Percentiles rank a stretch among this genome's conserved stretches.
phyloP scores from a whole-genome alignment of 495 filamentous ascomycete genomes.

The Eremomyces bilateralis region DNA sequence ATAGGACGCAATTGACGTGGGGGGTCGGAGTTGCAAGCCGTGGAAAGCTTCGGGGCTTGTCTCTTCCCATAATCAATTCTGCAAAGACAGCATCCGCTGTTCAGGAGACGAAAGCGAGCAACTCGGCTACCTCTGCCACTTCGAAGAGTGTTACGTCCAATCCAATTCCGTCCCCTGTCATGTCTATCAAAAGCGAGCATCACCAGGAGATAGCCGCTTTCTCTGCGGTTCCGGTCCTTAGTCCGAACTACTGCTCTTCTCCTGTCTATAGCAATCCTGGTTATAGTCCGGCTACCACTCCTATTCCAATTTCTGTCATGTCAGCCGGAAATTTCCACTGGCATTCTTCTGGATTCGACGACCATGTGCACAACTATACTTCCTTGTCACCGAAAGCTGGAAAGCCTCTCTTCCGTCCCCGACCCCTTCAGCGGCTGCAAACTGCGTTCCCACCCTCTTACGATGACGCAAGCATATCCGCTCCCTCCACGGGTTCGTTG shows the following conservation, averaged over 20 bases:
- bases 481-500: slow-evolving; percentile 20
- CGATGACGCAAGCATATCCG: slow-evolving; percentile 20
- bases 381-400: slow-evolving; percentile 12
- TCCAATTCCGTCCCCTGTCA: slow-evolving; percentile 4
- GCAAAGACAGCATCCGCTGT: not conserved
- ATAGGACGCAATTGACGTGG: slow-evolving; percentile 96
- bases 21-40: slow-evolving; percentile 91
- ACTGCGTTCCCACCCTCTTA: slow-evolving; percentile 18
- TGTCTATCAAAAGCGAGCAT: not conserved
- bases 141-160: not conserved
- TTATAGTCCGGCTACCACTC: not conserved
- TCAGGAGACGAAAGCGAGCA: not conserved
- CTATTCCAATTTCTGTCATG: not conserved
- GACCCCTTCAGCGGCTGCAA: slow-evolving; percentile 21
- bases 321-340: not conserved
- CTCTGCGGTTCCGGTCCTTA: not conserved
- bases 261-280: not conserved
- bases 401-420: slow-evolving; percentile 8
- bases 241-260: not conserved
- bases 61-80: slow-evolving; percentile 60
- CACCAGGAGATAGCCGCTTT: not conserved
- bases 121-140: not conserved
- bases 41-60: slow-evolving; percentile 79
- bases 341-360: slow-evolving; percentile 5
- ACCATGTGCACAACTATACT: slow-evolving; percentile 13